These are phyloP conservation scores for Phytophthora cajani DNA, from an alignment of 352 stramenopile species.

Conservation along the genomic window DNA sequence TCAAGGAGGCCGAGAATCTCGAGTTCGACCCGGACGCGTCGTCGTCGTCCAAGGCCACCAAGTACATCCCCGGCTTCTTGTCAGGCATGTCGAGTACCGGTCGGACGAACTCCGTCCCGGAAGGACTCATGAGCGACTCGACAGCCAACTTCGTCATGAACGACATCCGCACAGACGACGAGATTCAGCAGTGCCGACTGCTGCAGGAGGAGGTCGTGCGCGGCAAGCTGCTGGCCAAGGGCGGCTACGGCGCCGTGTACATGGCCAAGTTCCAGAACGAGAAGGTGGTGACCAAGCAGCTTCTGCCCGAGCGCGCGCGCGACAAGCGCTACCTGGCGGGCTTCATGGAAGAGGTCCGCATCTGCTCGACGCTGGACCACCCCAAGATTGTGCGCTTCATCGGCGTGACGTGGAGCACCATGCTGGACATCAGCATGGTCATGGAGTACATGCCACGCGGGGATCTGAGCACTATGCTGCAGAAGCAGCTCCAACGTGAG, in stretches of 20 bases:
- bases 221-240: constrained; percentile 48
- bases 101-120: constrained; percentile 30
- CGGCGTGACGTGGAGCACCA: constrained; percentile 58
- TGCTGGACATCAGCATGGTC: constrained; percentile 60
- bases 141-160: constrained; percentile 43
- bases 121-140: constrained; percentile 25
- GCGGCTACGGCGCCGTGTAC: constrained; percentile 71
- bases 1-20: constrained; percentile 33
- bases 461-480: constrained; percentile 52
- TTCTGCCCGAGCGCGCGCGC: constrained; percentile 42
- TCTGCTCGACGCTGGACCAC: constrained; percentile 49
- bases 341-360: constrained; percentile 58
- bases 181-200: constrained; percentile 59
- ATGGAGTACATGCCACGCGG: constrained; percentile 59
- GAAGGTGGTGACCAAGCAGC: constrained; percentile 57
- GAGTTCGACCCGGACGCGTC: constrained; percentile 28
- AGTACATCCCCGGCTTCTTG: constrained; percentile 31
- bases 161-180: constrained; percentile 73
- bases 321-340: constrained; percentile 38
- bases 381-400: constrained; percentile 58
- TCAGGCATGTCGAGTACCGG: constrained; percentile 34
- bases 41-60: constrained; percentile 37
- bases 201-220: constrained; percentile 56
- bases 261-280: constrained; percentile 50
- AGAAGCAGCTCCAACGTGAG: constrained; percentile 39